phyloP scores from a whole-genome alignment of 192 early-diverging fungal species.

The Entophlyctis luteolus region DNA sequence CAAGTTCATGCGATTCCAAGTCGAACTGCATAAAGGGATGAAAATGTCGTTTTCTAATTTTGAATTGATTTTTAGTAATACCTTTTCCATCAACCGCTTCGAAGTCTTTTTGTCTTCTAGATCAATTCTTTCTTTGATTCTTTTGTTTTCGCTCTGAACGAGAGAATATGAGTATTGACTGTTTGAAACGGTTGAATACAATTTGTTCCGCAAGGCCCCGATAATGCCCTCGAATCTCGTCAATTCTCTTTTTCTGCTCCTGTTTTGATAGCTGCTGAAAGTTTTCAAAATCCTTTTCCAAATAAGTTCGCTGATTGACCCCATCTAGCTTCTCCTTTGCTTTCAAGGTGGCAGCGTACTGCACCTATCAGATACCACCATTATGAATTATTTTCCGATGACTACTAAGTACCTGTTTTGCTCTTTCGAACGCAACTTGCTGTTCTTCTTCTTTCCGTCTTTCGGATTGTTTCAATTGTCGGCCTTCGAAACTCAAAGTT shows the following conservation, averaged over 20 bases:
- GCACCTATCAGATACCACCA: too few relatives aligned
- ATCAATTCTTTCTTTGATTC: not conserved
- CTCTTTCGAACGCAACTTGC: too few relatives aligned
- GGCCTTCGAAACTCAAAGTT: too few relatives aligned
- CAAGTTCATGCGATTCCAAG: not conserved
- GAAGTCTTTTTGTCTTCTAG: not conserved
- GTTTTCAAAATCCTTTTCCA: conserved; percentile 11
- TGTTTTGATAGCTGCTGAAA: not conserved
- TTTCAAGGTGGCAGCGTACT: too few relatives aligned
- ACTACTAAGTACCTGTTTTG: too few relatives aligned
- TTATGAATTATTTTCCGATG: too few relatives aligned
- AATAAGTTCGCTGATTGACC: not conserved
- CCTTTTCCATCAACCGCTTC: not conserved
- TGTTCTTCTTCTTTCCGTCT: too few relatives aligned
- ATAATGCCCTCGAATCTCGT: not conserved
- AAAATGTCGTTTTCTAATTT: not conserved
- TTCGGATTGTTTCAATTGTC: too few relatives aligned
- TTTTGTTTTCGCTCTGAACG: not conserved
- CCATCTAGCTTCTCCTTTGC: not conserved
- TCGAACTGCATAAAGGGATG: not conserved
- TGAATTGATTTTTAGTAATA: not conserved
- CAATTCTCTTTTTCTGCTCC: not conserved
- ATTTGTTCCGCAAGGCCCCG: conserved; percentile 1
- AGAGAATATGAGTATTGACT: not conserved
- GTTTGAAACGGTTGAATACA: not conserved